Evolutionary conservation across 2,329 filamentous ascomycete genomes (phyloP).

Genomic region (Diplodia corticola): DNA sequence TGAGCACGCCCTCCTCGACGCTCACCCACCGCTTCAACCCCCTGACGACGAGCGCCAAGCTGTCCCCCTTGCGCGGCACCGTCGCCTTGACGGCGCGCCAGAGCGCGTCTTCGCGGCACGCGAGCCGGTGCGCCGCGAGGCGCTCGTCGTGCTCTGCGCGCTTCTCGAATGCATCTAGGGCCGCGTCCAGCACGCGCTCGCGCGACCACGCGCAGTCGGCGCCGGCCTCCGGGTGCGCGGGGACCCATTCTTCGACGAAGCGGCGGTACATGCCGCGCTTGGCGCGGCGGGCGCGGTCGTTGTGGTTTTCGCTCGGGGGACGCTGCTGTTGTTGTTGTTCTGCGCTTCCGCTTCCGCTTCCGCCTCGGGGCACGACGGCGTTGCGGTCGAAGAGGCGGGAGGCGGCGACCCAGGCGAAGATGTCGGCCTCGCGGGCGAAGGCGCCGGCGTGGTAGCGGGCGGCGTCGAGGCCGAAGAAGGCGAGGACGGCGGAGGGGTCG

Average conservation of each 20-base stretch:
- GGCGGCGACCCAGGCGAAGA: constrained; percentile 63
- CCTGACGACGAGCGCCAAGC: constrained; percentile 30
- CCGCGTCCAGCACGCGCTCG: constrained; percentile 53
- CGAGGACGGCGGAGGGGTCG: constrained; percentile 57
- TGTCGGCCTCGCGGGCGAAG: constrained; percentile 55
- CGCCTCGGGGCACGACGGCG: constrained; percentile 31
- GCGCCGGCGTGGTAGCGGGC: constrained; percentile 49
- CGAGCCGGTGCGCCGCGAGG: constrained; percentile 40
- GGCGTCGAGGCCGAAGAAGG: constrained; percentile 70
- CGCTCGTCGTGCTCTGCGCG: constrained; percentile 48
- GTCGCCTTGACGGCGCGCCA: constrained; percentile 48
- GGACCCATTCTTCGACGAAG: constrained; percentile 67
- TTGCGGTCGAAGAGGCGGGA: constrained; percentile 60
- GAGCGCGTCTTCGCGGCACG: constrained; percentile 42
- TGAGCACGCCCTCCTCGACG: constrained; percentile 30
- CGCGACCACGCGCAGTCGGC: constrained; percentile 32
- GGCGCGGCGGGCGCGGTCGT: constrained; percentile 59
- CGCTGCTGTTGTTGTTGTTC: constrained; percentile 30
- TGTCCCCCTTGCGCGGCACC: constrained; percentile 32
- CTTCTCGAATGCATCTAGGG: constrained; percentile 54
- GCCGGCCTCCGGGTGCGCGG: constrained; percentile 48
- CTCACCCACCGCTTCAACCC: constrained; percentile 39
- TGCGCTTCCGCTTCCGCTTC: too few species aligned
- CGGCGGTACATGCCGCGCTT: constrained; percentile 58
- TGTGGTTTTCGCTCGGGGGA: constrained; percentile 41